Evolutionary conservation across 2,329 filamentous ascomycete genomes (phyloP), one percentile per base, ranked within the genome.

Genomic region (Aspergillus floridensis): DNA sequence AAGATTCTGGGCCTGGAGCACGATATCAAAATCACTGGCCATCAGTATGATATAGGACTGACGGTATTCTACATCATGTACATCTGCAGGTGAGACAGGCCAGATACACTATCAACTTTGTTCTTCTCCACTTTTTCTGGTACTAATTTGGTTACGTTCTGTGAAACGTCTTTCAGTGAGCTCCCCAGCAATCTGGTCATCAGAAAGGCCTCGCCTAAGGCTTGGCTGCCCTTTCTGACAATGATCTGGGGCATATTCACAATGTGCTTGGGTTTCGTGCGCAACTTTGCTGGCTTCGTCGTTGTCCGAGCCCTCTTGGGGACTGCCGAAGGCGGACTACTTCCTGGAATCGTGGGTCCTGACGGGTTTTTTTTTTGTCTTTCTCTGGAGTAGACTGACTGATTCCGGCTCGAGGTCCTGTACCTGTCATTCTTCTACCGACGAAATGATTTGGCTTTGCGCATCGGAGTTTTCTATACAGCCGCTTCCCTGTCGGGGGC

Each of bases 381-480:
- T 48, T 14, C 2, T 19, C 1, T 35, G 22, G 6, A 47, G 8
- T 7, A 41, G 26, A 51, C 49, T 49, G 19, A 49, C 51, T 65
- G 62, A 66, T 59, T 21, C 12, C 3, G 54, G 5, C 0, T 19
- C 38, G 41, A 83, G 79, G 81, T 88, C 1, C 75, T 90, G 1
- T 90, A 90, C 66, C 79, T 90, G 12, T 87, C 86, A 0, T 79
- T 80, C 6, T 82, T 89, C 63, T 87, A 89, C 66, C 82, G 80
- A 19, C 78, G 86, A 21, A 77, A 80, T 1, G 85, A 88, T 63
- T 76, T 88, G 62, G 84, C 85, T 0, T 71, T 88, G 41, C 79
- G 87, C 4, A 87, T 90, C 53, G 87, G 86, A 31, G 76, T 89
- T 5, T 89, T 90, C 67, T 90, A 88, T 69, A 88, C 86, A 0